phyloP scores from a whole-genome alignment of 1,284 basidiomycete genomes.

The Ganoderma multipileum region DNA sequence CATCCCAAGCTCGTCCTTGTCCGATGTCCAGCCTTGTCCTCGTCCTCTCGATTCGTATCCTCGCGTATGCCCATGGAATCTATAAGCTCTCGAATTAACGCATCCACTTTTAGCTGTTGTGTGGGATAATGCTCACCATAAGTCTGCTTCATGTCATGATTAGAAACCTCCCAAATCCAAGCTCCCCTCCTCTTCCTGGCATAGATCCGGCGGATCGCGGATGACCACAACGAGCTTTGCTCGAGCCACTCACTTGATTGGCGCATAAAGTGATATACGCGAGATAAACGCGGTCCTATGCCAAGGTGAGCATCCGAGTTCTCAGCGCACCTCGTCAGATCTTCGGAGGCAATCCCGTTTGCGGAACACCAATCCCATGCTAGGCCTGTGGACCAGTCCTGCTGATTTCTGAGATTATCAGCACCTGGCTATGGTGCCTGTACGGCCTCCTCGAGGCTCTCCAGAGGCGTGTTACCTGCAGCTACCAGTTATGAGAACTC shows the following conservation, averaged over 20 bases:
- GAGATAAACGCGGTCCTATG: neutral
- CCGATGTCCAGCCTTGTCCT: too few species aligned
- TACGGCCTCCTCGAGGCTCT: neutral
- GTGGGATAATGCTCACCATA: too few species aligned
- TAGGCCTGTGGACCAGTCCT: neutral
- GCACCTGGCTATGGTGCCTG: neutral
- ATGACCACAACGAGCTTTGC: conserved; percentile 1
- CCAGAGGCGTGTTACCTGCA: neutral
- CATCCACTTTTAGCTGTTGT: too few species aligned
- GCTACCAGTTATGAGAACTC: neutral
- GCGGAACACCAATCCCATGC: conserved; percentile 4
- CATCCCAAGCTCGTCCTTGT: too few species aligned
- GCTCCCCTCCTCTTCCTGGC: too few species aligned
- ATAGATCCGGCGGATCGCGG: neutral
- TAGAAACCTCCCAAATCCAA: too few species aligned
- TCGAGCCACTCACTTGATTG: neutral
- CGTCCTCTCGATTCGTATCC: too few species aligned
- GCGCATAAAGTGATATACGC: neutral
- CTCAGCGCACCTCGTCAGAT: conserved; percentile 6
- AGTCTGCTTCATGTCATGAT: too few species aligned
- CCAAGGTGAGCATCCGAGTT: neutral
- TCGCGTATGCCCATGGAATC: too few species aligned
- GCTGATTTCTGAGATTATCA: neutral
- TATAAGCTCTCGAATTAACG: too few species aligned
- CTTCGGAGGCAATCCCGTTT: conserved; percentile 9